Conservation (phyloP, 2,329 filamentous ascomycete genomes). For the Cercospora zeina region DNA sequence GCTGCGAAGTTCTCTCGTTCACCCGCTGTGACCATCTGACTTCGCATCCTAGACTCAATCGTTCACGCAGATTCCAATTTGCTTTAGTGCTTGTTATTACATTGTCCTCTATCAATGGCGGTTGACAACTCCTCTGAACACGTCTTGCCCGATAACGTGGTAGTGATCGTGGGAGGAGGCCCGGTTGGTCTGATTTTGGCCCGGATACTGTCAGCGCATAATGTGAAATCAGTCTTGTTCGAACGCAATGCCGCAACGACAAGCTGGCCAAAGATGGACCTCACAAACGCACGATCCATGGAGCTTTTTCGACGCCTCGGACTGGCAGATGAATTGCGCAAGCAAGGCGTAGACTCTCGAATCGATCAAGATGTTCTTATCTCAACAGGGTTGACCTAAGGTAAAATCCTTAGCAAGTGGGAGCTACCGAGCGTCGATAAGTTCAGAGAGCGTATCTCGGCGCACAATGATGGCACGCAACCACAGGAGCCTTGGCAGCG, state of each 20-base stretch:
- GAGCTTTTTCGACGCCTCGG: conserved; percentile 1
- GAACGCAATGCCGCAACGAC: background rate
- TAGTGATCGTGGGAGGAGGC: background rate
- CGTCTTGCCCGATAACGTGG: background rate
- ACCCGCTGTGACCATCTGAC: background rate
- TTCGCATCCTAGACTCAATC: background rate
- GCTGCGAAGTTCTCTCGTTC: background rate
- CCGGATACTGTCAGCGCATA: background rate
- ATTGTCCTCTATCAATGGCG: background rate
- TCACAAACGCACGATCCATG: background rate
- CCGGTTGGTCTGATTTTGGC: background rate
- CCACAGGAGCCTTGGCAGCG: background rate
- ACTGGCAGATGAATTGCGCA: background rate
- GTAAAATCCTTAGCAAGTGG: background rate
- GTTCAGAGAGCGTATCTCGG: background rate
- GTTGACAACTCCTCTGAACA: background rate
- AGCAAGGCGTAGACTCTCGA: background rate
- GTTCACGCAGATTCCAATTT: background rate
- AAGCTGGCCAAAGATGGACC: conserved; percentile 1
- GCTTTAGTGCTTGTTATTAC: background rate
- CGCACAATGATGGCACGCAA: background rate
- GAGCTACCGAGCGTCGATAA: background rate
- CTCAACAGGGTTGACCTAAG: background rate
- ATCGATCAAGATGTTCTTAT: background rate
- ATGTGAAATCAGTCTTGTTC: background rate